Conservation (phyloP, 2,329 filamentous ascomycete species). For the Exophiala lecanii-corni region DNA sequence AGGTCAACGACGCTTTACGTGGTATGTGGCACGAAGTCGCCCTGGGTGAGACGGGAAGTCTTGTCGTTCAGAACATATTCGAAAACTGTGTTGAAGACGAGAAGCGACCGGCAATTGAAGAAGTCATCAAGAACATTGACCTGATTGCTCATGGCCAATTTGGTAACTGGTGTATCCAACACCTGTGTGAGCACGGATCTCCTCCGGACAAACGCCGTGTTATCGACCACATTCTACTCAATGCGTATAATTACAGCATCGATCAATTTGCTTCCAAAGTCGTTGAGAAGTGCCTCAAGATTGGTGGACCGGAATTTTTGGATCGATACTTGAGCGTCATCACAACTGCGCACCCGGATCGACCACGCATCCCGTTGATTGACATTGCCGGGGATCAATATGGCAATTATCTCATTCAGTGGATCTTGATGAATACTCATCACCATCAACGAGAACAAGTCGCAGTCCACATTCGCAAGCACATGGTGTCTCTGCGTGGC, state of each 20-base stretch:
- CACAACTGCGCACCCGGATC: slow-evolving; percentile 83
- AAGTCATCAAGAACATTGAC: slow-evolving; percentile 91
- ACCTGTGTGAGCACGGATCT: slow-evolving; percentile 94
- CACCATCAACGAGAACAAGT: slow-evolving; percentile 89
- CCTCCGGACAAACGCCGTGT: slow-evolving; percentile 87
- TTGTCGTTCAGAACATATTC: slow-evolving; percentile 99
- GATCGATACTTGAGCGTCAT: slow-evolving; percentile 89
- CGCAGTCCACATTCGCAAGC: slow-evolving; percentile 90
- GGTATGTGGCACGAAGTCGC: slow-evolving; percentile 99
- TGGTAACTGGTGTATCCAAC: slow-evolving; percentile 99
- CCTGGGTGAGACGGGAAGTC: slow-evolving; percentile 89
- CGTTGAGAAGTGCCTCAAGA: slow-evolving; percentile 98
- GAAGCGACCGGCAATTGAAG: slow-evolving; percentile 96
- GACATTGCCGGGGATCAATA: slow-evolving; percentile 98
- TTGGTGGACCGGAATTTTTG: slow-evolving; percentile 84
- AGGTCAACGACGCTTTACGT: slow-evolving; percentile 84
- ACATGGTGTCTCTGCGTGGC: slow-evolving; percentile 97
- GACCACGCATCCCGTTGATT: slow-evolving; percentile 92
- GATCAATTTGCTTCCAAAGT: slow-evolving; percentile 99
- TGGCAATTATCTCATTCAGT: slow-evolving; percentile 96
- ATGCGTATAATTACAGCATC: slow-evolving; percentile 94
- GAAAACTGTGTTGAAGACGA: slow-evolving; percentile 98
- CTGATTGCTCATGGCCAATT: slow-evolving; percentile 96
- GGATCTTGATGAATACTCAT: slow-evolving; percentile 85
- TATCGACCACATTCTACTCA: slow-evolving; percentile 90